phyloP scores from a whole-genome alignment of 1,284 basidiomycete genomes.

The Malassezia restricta region DNA sequence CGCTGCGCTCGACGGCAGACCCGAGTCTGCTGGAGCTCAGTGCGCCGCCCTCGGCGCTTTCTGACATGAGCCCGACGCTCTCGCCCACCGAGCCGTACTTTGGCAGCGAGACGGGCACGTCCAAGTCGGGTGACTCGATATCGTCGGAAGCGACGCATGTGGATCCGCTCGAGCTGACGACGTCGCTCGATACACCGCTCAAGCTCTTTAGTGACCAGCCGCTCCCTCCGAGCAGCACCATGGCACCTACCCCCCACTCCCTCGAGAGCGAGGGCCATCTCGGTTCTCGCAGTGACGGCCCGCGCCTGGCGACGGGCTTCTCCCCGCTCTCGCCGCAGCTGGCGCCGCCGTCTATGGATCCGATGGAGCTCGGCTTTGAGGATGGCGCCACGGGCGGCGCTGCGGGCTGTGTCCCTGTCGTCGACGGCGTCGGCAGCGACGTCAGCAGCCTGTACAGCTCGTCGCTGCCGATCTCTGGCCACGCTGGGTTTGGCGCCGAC shows the following conservation, averaged over 20 bases:
- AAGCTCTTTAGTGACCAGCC: conserved; percentile 16
- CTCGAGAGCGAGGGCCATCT: conserved; percentile 2
- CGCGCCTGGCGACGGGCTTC: neutral
- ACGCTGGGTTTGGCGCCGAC: neutral
- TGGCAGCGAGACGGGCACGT: neutral
- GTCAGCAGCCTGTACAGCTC: conserved; percentile 6
- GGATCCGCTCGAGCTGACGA: conserved; percentile 4
- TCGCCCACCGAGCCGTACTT: conserved; percentile 1
- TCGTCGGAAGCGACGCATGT: neutral
- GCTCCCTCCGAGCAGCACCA: neutral
- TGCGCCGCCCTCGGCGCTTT: neutral
- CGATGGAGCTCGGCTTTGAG: conserved; percentile 2
- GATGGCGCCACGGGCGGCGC: neutral
- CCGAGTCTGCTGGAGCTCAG: conserved; percentile 13
- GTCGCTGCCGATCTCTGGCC: neutral
- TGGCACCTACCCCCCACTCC: conserved; percentile 5
- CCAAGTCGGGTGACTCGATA: neutral
- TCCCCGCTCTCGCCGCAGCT: conserved; percentile 16
- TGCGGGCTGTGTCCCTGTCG: too few species aligned
- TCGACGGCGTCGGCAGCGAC: too few species aligned
- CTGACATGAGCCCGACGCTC: neutral
- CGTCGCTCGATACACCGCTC: conserved; percentile 11
- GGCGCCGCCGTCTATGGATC: conserved; percentile 8
- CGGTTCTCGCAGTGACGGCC: neutral
- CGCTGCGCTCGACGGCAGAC: conserved; percentile 12